Evolutionary conservation across 257 asterid genomes (phyloP).

Genomic region (Solanum microdontum): DNA sequence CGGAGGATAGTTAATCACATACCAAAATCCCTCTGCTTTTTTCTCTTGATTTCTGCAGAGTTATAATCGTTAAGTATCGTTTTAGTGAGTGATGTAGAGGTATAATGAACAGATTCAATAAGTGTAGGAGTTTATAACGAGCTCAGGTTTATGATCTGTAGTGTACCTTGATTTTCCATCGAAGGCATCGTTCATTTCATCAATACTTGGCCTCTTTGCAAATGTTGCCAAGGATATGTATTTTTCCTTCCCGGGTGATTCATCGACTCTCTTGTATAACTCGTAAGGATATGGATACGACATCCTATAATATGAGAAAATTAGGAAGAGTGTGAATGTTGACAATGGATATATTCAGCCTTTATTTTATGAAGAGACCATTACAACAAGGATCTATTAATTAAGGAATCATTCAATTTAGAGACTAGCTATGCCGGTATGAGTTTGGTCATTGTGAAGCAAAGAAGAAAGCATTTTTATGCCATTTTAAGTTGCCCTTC

Average conservation of each 20-base stretch:
- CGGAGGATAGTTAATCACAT: conserved; percentile 6
- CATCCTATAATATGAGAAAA: conserved; percentile 43
- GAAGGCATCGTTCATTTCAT: conserved; percentile 70
- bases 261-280: conserved; percentile 80
- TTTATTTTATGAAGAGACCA: background rate
- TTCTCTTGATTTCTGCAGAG: conserved; percentile 49
- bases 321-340: background rate
- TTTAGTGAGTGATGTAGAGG: background rate
- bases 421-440: background rate
- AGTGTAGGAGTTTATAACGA: background rate
- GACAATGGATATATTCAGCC: background rate
- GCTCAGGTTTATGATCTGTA: background rate
- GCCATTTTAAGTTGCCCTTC: background rate
- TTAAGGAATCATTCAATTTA: background rate
- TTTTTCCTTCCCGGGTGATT: conserved; percentile 65
- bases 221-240: conserved; percentile 48
- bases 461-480: background rate
- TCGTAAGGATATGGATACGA: conserved; percentile 68
- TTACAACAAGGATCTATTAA: background rate
- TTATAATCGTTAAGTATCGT: background rate
- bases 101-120: background rate
- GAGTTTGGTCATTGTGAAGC: background rate
- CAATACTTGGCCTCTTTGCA: conserved; percentile 55
- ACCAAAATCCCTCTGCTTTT: conserved; percentile 70
- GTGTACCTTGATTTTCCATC: conserved; percentile 78